A percentile compares a stretch with the other conserved stretches of the same genome.
These are phyloP conservation scores for Pseudogymnoascus sp. DNA, from an alignment of 2,329 filamentous ascomycete species.

Conservation along the genomic window DNA sequence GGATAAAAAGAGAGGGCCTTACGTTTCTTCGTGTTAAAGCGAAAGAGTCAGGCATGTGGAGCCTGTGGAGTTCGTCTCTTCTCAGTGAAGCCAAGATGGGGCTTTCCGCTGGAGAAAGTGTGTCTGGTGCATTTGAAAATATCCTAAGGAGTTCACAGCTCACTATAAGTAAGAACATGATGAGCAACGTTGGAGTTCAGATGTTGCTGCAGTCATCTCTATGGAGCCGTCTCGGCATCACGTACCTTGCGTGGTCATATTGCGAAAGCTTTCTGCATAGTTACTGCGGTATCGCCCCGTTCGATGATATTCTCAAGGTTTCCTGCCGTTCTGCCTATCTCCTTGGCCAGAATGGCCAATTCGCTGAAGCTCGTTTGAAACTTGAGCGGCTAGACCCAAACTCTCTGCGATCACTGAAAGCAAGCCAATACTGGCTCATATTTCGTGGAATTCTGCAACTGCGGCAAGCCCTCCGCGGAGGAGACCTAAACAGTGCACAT, in stretches of 20 bases:
- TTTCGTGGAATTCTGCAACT: slow-evolving; percentile 61
- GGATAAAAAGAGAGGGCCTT: slow-evolving; percentile 72
- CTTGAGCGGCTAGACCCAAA: slow-evolving; percentile 55
- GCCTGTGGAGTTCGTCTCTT: slow-evolving; percentile 72
- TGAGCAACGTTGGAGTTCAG: slow-evolving; percentile 64
- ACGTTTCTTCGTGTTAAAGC: slow-evolving; percentile 79
- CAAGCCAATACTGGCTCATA: slow-evolving; percentile 64
- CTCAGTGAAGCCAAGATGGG: slow-evolving; percentile 78
- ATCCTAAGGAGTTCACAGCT: slow-evolving; percentile 77
- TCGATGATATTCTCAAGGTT: slow-evolving; percentile 73
- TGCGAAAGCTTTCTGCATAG: slow-evolving; percentile 71
- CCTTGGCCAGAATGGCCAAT: slow-evolving; percentile 59
- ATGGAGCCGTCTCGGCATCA: slow-evolving; percentile 66
- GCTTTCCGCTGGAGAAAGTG: slow-evolving; percentile 62
- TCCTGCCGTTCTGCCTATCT: slow-evolving; percentile 63
- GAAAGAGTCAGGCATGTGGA: slow-evolving; percentile 79
- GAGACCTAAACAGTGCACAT: slow-evolving; percentile 48
- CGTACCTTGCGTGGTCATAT: slow-evolving; percentile 47
- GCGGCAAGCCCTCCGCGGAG: slow-evolving; percentile 50
- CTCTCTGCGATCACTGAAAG: slow-evolving; percentile 64
- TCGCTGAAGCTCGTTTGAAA: slow-evolving; percentile 56
- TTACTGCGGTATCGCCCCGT: slow-evolving; percentile 53
- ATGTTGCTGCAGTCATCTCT: slow-evolving; percentile 64
- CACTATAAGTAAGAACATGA: slow-evolving; percentile 68
- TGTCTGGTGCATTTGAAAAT: slow-evolving; percentile 60